Evolutionary conservation across 2,329 filamentous ascomycete genomes (phyloP), one percentile per base, ranked within the genome.

Genomic region (Fusarium cyanostomum): DNA sequence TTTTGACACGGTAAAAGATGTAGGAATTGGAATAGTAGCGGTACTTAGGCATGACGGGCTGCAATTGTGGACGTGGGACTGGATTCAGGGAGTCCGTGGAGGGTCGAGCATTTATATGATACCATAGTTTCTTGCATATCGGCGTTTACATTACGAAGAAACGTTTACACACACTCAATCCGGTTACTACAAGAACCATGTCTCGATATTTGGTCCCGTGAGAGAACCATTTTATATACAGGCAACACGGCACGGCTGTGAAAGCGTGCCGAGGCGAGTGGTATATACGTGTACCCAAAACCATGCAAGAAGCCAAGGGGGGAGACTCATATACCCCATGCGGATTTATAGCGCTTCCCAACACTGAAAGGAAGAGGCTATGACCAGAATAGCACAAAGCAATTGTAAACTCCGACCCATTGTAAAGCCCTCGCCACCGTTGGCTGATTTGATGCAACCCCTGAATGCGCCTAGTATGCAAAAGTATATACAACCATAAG

Each of bases 381-480:
- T 63, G 49, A 52, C 38, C 42, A 54, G 39, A 48, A 55, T 42
- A 28, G 18, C 46, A 48, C n/a, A 64, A 56, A 56, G 43, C 26
- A 57, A 55, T 27, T 39, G 33, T 50, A 56, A 66, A 71, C 70
- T 70, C 69, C 70, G 48, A 49, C 59, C 67, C 63, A 70, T 72
- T 62, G 39, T 68, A 39, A 52, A 49, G 18, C 48, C 52, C 62
- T 55, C 44, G 49, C 64, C 69, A 59, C 52, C 50, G 34, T 52
- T 60, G 62, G 64, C 66, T 54, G 56, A 70, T 67, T 61, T 53
- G 57, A 67, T 64, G 67, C 64, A 62, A 65, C 56, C 63, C 58
- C 54, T 59, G 43, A 63, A 67, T 67, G 61, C 70, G 68, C 70
- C 68, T 41, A 46, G 59, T 66, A 71, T 71, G 68, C 64, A 70